Base-by-base conservation (phyloP, 108 stramenopile species). In the Asterionellopsis glacialis region DNA sequence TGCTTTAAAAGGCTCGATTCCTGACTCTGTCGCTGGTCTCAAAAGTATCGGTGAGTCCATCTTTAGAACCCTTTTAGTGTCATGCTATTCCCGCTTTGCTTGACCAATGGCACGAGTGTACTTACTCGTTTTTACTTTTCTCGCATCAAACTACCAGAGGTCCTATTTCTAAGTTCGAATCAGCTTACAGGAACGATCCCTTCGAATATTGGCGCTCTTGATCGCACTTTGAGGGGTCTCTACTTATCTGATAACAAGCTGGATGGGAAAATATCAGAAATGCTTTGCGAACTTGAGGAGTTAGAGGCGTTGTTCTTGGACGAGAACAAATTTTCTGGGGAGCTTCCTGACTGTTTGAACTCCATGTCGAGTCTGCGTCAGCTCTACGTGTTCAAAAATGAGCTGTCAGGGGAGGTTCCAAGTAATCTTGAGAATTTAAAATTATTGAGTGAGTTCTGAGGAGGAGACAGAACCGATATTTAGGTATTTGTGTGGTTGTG, bases 171-270 rank as follows among this genome's bases (percentile, higher is more conserved):
- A 38, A 73, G 72, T 38, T 68, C 74, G 21, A 82, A 82, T 51
- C 54, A 53, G 21, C 43, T 82, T 4, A 55, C 64, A 12, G 81
- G 81, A 18, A 50, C 21, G 45, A 63, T 82, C 27, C 81, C 81
- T 1, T 16, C 42, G 22, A 57, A 68, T 41, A 49, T 78, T 11
- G 56, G 55, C 11, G 40, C 62, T 67, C 65, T 74, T 58, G 57
- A 45, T 23, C 61, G 60, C 47, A 24, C 50, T 11, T 45, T 87
- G 21, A 72, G 70, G 51, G 67, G 69, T 13, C 72, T 91, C 15
- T 81, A 85, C 25, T 56, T 91, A 13, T 79, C 69, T 11, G 67
- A 81, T 33, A 91, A 91, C 61, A 57, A 69, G 24, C 49, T 91
- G 9, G 61, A 65, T 14, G 89, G 89, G 10, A 50, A 67, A 43